Percentiles rank a stretch among this genome's conserved stretches.
Evolutionary conservation across 177 flowering plant genomes (phyloP).

Genomic region (Vitis hybrid): DNA sequence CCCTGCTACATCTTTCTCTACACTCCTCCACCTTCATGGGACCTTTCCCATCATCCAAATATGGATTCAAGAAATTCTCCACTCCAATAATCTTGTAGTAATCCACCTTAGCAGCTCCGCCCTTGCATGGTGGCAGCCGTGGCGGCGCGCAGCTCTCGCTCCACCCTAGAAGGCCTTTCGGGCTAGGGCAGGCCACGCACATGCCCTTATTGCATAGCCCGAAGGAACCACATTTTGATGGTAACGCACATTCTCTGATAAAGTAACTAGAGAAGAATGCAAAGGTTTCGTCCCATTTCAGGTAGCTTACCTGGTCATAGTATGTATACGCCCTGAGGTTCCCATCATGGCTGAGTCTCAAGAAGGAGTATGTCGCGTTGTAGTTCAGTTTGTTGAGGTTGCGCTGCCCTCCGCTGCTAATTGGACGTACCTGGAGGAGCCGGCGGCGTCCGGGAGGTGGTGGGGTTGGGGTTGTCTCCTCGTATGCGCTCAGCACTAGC

Average conservation of each 20-base stretch:
- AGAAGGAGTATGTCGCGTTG: constrained; percentile 26
- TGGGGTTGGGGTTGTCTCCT: not conserved
- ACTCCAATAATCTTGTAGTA: constrained; percentile 46
- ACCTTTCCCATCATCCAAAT: constrained; percentile 22
- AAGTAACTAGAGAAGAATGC: constrained; percentile 16
- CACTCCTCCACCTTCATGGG: constrained; percentile 33
- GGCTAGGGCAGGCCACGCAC: constrained; percentile 55
- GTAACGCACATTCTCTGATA: constrained; percentile 27
- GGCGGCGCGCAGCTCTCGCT: constrained; percentile 39
- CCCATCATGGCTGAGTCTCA: constrained; percentile 27
- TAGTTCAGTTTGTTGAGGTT: constrained; percentile 25
- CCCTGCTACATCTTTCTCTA: constrained; percentile 30
- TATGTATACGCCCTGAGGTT: constrained; percentile 26
- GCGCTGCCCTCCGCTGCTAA: not conserved
- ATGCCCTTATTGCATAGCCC: constrained; percentile 38
- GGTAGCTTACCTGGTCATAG: constrained; percentile 9
- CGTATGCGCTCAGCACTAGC: not conserved
- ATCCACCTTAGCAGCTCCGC: constrained; percentile 1
- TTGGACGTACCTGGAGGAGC: not conserved
- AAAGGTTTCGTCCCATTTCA: constrained; percentile 27
- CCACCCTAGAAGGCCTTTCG: constrained; percentile 52
- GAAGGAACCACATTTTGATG: constrained; percentile 42
- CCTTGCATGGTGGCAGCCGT: constrained; percentile 22
- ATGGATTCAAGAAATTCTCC: constrained; percentile 39
- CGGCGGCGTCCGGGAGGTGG: not conserved